Percentiles rank a stretch among this genome's conserved stretches.
Conservation (phyloP, 306 rosid species). For the Citrullus mucosospermus region DNA sequence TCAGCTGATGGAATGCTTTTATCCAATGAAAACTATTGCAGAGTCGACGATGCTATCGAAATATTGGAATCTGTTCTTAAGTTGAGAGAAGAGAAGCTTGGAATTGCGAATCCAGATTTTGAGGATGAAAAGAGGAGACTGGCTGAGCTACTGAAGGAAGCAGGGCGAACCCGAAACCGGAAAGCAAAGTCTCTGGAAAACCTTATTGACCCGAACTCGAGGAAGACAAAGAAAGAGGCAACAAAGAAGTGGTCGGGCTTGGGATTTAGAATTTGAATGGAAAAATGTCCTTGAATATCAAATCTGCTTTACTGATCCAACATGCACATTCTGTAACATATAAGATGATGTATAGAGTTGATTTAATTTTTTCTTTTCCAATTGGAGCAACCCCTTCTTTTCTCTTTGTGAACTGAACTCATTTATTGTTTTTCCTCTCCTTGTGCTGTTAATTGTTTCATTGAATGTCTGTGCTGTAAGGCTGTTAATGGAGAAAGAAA, state of each 20-base stretch:
- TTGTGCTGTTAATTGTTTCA: conserved; percentile 38
- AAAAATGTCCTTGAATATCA: conserved; percentile 9
- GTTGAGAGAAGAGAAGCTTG: conserved; percentile 77
- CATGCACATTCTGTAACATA: conserved; percentile 79
- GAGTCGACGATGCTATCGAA: conserved; percentile 97
- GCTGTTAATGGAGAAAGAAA: conserved; percentile 37
- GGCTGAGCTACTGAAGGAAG: conserved; percentile 90
- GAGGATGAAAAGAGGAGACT: conserved; percentile 87
- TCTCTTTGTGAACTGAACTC: conserved; percentile 27
- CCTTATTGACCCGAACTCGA: conserved; percentile 82
- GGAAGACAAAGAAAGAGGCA: conserved; percentile 86
- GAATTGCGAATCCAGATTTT: conserved; percentile 90
- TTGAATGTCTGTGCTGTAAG: conserved; percentile 49
- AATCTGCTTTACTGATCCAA: conserved; percentile 8
- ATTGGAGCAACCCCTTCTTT: conserved; percentile 48
- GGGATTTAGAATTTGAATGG: conserved; percentile 75
- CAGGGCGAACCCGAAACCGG: conserved; percentile 85
- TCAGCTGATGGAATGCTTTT: not conserved
- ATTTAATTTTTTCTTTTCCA: conserved; percentile 16
- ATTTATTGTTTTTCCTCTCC: conserved; percentile 19
- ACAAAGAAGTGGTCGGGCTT: conserved; percentile 86
- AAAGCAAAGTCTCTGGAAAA: conserved; percentile 92
- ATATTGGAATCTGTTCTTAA: conserved; percentile 84
- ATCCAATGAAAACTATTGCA: conserved; percentile 21
- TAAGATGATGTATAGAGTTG: conserved; percentile 81